Evolutionary conservation across 2,329 filamentous ascomycete species (phyloP).

Genomic region (Colletotrichum euphorbiae): DNA sequence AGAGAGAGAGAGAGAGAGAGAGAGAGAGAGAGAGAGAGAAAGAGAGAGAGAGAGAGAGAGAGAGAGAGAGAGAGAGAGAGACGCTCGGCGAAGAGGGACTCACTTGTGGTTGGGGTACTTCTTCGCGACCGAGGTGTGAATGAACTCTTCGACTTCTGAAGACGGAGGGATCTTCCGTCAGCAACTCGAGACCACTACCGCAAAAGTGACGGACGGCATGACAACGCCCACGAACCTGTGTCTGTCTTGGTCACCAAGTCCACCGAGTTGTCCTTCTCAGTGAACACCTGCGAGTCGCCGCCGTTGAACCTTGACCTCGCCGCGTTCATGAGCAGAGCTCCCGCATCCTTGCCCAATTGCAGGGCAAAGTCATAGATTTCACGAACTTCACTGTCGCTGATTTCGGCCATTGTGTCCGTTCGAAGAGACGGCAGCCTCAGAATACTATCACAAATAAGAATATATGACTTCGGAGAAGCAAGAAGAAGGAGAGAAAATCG

Average conservation of each 20-base stretch:
- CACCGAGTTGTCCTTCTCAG: conserved; percentile 80
- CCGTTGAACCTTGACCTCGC: conserved; percentile 66
- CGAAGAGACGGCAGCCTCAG: neutral
- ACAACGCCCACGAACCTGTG: conserved; percentile 62
- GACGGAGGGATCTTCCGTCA: neutral
- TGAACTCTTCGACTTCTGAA: conserved; percentile 78
- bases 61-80: conserved; percentile 32
- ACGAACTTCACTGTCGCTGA: conserved; percentile 63
- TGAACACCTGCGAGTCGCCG: conserved; percentile 51
- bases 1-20: neutral
- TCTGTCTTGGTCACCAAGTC: conserved; percentile 84
- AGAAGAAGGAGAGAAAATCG: neutral
- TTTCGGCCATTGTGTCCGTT: conserved; percentile 38
- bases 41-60: too few species aligned
- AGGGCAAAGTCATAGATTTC: conserved; percentile 78
- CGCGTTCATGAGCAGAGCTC: conserved; percentile 73
- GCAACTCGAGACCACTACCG: neutral
- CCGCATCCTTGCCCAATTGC: conserved; percentile 76
- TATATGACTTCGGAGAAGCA: too few species aligned
- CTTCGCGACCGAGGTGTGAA: conserved; percentile 67
- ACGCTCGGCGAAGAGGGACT: conserved; percentile 44
- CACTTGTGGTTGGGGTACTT: conserved; percentile 76
- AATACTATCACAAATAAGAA: neutral
- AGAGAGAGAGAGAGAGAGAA: too few species aligned
- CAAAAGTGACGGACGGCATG: neutral